Conservation (phyloP, 495 filamentous ascomycete genomes). For the Penicillium canescens region DNA sequence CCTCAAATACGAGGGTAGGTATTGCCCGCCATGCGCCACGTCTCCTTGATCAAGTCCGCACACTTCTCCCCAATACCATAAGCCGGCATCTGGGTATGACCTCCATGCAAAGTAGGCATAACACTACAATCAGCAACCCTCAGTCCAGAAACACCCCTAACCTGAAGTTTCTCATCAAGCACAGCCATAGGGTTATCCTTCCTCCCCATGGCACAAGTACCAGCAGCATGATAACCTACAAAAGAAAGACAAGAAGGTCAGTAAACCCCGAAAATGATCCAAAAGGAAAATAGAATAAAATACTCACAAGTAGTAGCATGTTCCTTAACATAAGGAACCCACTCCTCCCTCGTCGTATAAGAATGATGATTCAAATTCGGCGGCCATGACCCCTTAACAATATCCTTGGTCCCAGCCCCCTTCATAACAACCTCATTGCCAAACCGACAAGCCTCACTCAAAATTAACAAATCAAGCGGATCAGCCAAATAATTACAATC, state of each 20-base stretch:
- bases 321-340: conserved; percentile 48
- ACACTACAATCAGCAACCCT: conserved; percentile 58
- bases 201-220: conserved; percentile 56
- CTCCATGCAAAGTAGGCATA: conserved; percentile 55
- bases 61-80: conserved; percentile 62
- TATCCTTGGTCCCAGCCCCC: conserved; percentile 53
- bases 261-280: neutral
- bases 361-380: conserved; percentile 43
- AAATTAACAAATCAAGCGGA: conserved; percentile 46
- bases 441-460: conserved; percentile 50
- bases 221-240: conserved; percentile 49
- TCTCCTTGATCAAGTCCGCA: conserved; percentile 55
- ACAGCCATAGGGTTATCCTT: conserved; percentile 49
- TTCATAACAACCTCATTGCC: conserved; percentile 56
- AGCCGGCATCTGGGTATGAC: conserved; percentile 59
- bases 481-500: conserved; percentile 52
- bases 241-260: neutral
- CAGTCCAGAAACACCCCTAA: conserved; percentile 51
- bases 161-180: conserved; percentile 53
- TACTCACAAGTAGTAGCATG: conserved; percentile 54
- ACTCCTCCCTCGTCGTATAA: conserved; percentile 48
- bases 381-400: conserved; percentile 57
- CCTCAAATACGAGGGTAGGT: conserved; percentile 22
- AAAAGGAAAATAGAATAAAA: neutral
- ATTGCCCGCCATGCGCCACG: conserved; percentile 28